Conservation (phyloP, 2,329 filamentous ascomycete species). For the Claviceps monticola region DNA sequence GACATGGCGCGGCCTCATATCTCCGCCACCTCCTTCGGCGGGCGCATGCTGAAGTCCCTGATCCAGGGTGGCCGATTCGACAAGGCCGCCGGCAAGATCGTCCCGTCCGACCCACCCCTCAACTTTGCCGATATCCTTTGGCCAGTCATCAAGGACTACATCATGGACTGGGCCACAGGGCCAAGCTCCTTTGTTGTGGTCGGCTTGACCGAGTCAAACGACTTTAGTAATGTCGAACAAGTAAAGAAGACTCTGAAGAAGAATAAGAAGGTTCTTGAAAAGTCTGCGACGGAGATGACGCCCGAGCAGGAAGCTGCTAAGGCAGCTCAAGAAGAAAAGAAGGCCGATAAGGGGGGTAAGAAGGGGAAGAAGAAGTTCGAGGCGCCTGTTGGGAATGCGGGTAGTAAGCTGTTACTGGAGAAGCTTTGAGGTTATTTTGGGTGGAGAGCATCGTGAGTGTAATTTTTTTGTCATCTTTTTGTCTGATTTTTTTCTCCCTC, state of each 20-base stretch:
- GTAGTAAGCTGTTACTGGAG: constrained; percentile 45
- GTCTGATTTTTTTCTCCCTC: neutral
- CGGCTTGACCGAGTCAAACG: constrained; percentile 60
- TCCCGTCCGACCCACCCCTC: constrained; percentile 60
- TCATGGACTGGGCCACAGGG: constrained; percentile 75
- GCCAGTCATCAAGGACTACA: constrained; percentile 57
- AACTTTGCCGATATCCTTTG: constrained; percentile 76
- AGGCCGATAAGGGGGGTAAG: constrained; percentile 28
- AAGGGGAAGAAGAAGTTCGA: constrained; percentile 29
- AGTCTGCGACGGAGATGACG: constrained; percentile 48
- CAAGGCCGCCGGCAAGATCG: constrained; percentile 52
- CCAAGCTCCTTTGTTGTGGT: constrained; percentile 78
- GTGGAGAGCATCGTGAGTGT: neutral
- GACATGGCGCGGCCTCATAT: constrained; percentile 37
- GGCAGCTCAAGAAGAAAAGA: constrained; percentile 31
- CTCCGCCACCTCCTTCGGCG: constrained; percentile 47
- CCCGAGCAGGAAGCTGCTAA: constrained; percentile 37
- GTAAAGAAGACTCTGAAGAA: constrained; percentile 58
- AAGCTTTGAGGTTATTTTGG: constrained; percentile 27
- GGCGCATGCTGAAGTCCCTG: constrained; percentile 79
- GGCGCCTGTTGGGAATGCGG: constrained; percentile 44
- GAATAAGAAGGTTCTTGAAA: constrained; percentile 56
- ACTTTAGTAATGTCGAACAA: constrained; percentile 53
- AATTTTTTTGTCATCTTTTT: neutral
- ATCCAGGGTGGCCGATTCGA: constrained; percentile 85